phyloP scores from a whole-genome alignment of 1,284 basidiomycete genomes.

The Apiotrichum gracile region DNA sequence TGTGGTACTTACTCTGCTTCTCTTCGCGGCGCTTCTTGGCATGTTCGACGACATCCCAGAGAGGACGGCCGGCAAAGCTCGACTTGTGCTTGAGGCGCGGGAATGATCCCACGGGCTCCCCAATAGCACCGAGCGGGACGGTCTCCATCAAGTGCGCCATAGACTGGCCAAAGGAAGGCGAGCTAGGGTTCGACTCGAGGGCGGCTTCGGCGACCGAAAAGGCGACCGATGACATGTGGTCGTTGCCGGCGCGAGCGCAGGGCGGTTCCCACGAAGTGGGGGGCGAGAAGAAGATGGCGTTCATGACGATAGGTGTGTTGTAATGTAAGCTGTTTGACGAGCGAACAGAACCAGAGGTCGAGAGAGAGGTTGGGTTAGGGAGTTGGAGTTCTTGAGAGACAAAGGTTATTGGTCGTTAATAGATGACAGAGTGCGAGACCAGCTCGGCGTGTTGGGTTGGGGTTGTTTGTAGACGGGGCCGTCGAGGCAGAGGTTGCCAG shows the following conservation, averaged over 20 bases:
- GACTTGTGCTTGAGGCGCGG: conserved; percentile 3
- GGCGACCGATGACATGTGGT: conserved; percentile 28
- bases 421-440: conserved; percentile 6
- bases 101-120: background rate
- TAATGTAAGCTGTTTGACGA: background rate
- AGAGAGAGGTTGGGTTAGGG: background rate
- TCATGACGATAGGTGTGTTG: conserved; percentile 16
- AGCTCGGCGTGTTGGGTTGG: conserved; percentile 3
- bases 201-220: conserved; percentile 43
- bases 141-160: conserved; percentile 9
- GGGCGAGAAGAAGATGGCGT: conserved; percentile 17
- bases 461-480: conserved; percentile 2
- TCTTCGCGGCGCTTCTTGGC: conserved; percentile 31
- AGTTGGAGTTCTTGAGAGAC: background rate
- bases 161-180: conserved; percentile 26
- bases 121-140: background rate
- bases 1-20: conserved; percentile 19
- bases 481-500: conserved; percentile 18
- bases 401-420: too few species aligned
- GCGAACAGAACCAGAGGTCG: too few species aligned
- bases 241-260: conserved; percentile 22
- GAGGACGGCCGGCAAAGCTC: conserved; percentile 20
- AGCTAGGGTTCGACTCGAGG: conserved; percentile 37
- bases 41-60: conserved; percentile 38
- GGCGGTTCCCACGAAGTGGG: background rate